Evolutionary conservation across 345 rosid genomes (phyloP).

Genomic region (Dipteronia dyeriana): DNA sequence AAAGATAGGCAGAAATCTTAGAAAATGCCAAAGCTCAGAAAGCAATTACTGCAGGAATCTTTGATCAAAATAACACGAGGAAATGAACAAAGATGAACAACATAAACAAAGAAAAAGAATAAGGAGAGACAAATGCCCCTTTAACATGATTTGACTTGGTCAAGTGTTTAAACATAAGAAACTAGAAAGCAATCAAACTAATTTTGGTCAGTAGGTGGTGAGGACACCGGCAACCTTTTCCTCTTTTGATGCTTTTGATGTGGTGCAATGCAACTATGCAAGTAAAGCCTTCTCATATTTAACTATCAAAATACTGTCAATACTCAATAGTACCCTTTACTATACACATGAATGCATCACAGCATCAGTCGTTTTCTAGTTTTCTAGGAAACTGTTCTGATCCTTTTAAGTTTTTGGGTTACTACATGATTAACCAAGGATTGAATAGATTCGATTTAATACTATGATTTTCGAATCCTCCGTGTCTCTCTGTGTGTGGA

Average conservation of each 20-base stretch:
- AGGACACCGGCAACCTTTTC: no score
- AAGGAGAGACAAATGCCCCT: neutral
- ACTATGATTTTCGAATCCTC: no score
- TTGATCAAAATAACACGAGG: slow-evolving; percentile 6
- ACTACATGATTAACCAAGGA: no score
- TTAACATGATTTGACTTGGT: slow-evolving; percentile 23
- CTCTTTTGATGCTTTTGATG: no score
- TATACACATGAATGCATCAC: no score
- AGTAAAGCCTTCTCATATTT: no score
- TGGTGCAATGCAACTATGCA: no score
- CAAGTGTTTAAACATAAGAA: neutral
- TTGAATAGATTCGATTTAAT: no score
- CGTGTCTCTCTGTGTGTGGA: no score
- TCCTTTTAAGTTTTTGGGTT: no score
- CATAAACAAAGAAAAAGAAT: neutral
- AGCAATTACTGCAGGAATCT: neutral
- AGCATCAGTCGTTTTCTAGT: neutral
- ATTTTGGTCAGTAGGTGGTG: neutral
- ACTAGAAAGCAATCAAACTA: neutral
- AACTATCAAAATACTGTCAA: no score
- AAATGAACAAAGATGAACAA: neutral
- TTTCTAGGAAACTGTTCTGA: slow-evolving; percentile 7
- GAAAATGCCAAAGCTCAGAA: slow-evolving; percentile 10
- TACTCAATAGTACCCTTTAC: no score
- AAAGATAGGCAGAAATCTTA: neutral